Evolutionary conservation across 2,329 filamentous ascomycete genomes (phyloP), one percentile per base, ranked within the genome.

Genomic region (Cordyceps militaris): DNA sequence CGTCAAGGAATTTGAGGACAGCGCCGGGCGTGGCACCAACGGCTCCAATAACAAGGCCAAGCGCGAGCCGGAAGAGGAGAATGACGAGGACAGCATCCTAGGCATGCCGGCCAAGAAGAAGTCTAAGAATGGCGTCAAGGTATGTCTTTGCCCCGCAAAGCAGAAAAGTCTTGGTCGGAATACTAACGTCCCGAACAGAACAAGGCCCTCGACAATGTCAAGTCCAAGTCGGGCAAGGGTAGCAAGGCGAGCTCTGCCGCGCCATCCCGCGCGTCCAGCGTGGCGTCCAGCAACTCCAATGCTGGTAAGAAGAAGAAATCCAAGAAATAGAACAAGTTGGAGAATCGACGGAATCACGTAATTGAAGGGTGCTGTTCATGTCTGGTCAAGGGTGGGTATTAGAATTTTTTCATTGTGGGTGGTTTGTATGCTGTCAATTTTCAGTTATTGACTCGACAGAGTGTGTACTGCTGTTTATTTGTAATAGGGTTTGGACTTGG

Each of bases 101-200:
- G 89, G 89, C 44, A 85, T 88, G 71, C 91, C 91, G n/a, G 86
- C 86, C 1, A 96, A 96, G 82, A 97, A 97, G 82, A 96, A 95
- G 83, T 81, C 85, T 16, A 95, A 95, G 80, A 90, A 89, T 65
- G 86, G 86, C 55, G 87, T 91, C 61, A 95, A 96, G 83, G 91
- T 94, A 79, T 70, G 84, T 9, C 26, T 44, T 8, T 26, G 13
- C n/a, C 4, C 14, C 23, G 2, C 6, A 23, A 14, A 36, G 16
- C n/a, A 30, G 32, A 50, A 21, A 32, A n/a, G 10, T 6, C 26
- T 19, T 4, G 9, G 32, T 7, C 13, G 14, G 5, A 11, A 19
- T 9, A 43, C 56, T 52, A 30, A 57, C 24, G 8, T 23, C 8
- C 23, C 43, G 48, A 30, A 63, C 69, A 97, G 92, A 96, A 97